Evolutionary conservation across 306 rosid species (phyloP).

Genomic region (Vigna reflexopilosa): DNA sequence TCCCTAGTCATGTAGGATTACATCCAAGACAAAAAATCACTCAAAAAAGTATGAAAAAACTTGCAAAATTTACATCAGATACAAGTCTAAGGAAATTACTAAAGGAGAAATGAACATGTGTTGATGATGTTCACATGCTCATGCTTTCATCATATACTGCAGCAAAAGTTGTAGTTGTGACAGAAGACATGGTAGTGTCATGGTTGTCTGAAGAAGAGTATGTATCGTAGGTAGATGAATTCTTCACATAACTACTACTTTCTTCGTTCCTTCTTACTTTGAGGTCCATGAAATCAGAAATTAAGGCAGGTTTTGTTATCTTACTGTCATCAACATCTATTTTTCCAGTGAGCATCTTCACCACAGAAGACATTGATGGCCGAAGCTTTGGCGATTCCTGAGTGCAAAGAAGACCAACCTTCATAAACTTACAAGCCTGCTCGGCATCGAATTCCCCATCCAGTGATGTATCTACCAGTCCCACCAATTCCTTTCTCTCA

Average conservation of each 20-base stretch:
- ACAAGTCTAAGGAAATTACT: slow-evolving; percentile 31
- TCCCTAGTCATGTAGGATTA: slow-evolving; percentile 3
- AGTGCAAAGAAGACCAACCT: slow-evolving; percentile 91
- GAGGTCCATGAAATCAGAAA: slow-evolving; percentile 89
- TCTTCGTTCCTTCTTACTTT: slow-evolving; percentile 53
- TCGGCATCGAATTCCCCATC: slow-evolving; percentile 76
- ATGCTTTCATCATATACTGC: slow-evolving; percentile 35
- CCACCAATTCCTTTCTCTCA: slow-evolving; percentile 69
- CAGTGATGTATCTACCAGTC: slow-evolving; percentile 65
- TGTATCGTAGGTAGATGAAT: slow-evolving; percentile 40
- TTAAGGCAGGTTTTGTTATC: slow-evolving; percentile 86
- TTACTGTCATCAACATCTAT: slow-evolving; percentile 48
- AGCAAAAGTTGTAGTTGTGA: slow-evolving; percentile 54
- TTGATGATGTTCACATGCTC: slow-evolving; percentile 50
- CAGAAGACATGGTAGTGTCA: slow-evolving; percentile 54
- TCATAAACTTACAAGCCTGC: slow-evolving; percentile 81
- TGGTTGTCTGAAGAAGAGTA: slow-evolving; percentile 59
- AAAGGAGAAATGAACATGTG: slow-evolving; percentile 4
- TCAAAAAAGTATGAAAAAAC: background rate
- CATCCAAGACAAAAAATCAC: slow-evolving; percentile 3
- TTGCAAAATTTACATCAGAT: slow-evolving; percentile 49
- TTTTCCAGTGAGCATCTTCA: slow-evolving; percentile 83
- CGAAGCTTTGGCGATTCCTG: slow-evolving; percentile 84
- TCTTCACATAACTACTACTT: slow-evolving; percentile 35
- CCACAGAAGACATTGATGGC: slow-evolving; percentile 92